phyloP scores from a whole-genome alignment of 2,329 filamentous ascomycete species.

The Fusarium fracticaudum region DNA sequence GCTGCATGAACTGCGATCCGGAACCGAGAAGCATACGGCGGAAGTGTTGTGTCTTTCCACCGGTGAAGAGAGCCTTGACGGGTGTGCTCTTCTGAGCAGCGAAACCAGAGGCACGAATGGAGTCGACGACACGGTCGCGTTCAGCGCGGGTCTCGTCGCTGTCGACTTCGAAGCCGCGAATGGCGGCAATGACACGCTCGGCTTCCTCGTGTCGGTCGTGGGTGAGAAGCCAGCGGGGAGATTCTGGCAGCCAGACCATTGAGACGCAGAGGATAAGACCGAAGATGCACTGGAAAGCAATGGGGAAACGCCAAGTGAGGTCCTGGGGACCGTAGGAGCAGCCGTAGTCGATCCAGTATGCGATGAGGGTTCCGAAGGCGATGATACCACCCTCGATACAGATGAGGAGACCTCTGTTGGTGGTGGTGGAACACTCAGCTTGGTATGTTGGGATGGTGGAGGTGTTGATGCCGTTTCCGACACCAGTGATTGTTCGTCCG shows the following conservation, averaged over 20 bases:
- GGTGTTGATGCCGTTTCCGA: constrained; percentile 61
- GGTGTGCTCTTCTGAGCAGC: constrained; percentile 56
- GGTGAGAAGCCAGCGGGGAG: constrained; percentile 57
- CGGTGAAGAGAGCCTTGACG: constrained; percentile 65
- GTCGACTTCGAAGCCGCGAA: constrained; percentile 55
- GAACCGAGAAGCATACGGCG: constrained; percentile 70
- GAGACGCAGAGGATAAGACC: constrained; percentile 53
- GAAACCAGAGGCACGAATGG: constrained; percentile 63
- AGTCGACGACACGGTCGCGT: constrained; percentile 59
- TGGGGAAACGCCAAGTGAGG: constrained; percentile 65
- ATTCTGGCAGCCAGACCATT: constrained; percentile 59
- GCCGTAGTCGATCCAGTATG: constrained; percentile 57
- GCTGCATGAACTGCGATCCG: constrained; percentile 69
- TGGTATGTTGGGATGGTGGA: constrained; percentile 66
- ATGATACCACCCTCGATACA: constrained; percentile 59
- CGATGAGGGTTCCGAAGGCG: constrained; percentile 53
- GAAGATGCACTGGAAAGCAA: constrained; percentile 54
- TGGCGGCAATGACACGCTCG: constrained; percentile 41
- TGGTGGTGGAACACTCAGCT: constrained; percentile 61
- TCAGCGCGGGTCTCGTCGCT: constrained; percentile 67
- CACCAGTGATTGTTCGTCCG: constrained; percentile 60
- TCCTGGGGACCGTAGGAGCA: constrained; percentile 55
- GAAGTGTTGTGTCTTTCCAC: constrained; percentile 72
- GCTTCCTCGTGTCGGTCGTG: constrained; percentile 59
- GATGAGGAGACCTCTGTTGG: constrained; percentile 63